Evolutionary conservation across 176 grass and related monocot genomes (phyloP).

Genomic region (Eleusine coracana): DNA sequence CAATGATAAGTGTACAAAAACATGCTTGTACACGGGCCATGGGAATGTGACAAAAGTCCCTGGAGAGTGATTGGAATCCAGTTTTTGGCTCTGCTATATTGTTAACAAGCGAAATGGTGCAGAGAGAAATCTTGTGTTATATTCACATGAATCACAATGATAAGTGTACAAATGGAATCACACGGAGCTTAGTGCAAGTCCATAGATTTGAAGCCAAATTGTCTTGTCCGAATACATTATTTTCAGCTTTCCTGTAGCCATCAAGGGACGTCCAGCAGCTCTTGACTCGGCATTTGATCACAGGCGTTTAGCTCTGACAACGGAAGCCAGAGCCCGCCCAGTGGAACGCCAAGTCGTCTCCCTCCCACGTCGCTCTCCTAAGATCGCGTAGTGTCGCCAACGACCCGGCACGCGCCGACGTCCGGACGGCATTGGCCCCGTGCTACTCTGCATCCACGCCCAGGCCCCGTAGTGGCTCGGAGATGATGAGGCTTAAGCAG

Average conservation of each 20-base stretch:
- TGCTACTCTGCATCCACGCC: neutral
- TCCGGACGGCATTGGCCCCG: neutral
- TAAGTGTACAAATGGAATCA: too few relatives aligned
- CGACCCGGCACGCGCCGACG: slow-evolving; percentile 30
- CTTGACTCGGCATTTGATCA: neutral
- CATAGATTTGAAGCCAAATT: neutral
- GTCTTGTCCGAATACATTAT: too few relatives aligned
- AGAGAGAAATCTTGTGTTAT: neutral
- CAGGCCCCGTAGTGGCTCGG: neutral
- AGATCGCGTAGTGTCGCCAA: neutral
- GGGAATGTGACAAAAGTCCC: neutral
- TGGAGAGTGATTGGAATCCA: too few relatives aligned
- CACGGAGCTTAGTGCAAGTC: neutral
- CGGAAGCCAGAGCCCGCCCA: neutral
- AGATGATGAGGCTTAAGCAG: slow-evolving; percentile 1
- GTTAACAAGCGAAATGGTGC: neutral
- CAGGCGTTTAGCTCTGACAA: neutral
- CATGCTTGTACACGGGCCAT: neutral
- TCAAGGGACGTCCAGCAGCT: neutral
- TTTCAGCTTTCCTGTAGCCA: neutral
- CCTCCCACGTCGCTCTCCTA: slow-evolving; percentile 25
- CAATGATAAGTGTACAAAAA: neutral
- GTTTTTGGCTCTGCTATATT: neutral
- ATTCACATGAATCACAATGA: too few relatives aligned
- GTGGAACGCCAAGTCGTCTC: neutral